Percentiles rank a stretch among this genome's conserved stretches.
Evolutionary conservation across 2,329 filamentous ascomycete species (phyloP).

Genomic region (Penicillium sclerotiorum): DNA sequence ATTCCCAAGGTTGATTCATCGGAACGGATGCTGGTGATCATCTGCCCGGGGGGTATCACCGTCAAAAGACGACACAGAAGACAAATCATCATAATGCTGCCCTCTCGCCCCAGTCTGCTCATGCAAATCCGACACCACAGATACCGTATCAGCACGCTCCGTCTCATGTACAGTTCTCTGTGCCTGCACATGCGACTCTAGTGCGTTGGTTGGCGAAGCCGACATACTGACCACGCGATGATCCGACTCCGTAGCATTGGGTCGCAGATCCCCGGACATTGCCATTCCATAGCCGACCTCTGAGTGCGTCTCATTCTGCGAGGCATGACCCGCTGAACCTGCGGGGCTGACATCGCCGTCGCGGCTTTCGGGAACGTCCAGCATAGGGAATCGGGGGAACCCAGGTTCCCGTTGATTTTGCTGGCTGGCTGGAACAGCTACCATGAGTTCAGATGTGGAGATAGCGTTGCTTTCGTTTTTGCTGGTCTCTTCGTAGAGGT

Average conservation of each 20-base stretch:
- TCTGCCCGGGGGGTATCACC: constrained; percentile 14
- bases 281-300: constrained; percentile 17
- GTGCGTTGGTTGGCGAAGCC: constrained; percentile 2
- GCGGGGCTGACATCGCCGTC: not conserved
- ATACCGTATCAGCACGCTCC: constrained; percentile 31
- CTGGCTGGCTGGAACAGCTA: constrained; percentile 1
- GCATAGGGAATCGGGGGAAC: constrained; percentile 8
- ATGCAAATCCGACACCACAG: constrained; percentile 28
- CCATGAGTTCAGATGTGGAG: constrained; percentile 19
- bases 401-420: not conserved
- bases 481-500: constrained; percentile 14
- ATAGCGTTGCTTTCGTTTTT: constrained; percentile 8
- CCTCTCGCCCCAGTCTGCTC: constrained; percentile 3
- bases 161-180: constrained; percentile 18
- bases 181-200: constrained; percentile 14
- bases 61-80: constrained; percentile 35
- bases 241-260: constrained; percentile 14
- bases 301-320: constrained; percentile 5
- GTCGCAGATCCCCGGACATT: constrained; percentile 13
- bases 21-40: constrained; percentile 1
- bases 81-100: constrained; percentile 32
- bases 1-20: not conserved
- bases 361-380: constrained; percentile 5
- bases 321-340: not conserved
- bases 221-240: constrained; percentile 6